Percentiles rank a stretch among this genome's conserved stretches.
These are phyloP conservation scores for Lactarius hengduanensis DNA, from an alignment of 768 basidiomycete species.

Conservation along the genomic window DNA sequence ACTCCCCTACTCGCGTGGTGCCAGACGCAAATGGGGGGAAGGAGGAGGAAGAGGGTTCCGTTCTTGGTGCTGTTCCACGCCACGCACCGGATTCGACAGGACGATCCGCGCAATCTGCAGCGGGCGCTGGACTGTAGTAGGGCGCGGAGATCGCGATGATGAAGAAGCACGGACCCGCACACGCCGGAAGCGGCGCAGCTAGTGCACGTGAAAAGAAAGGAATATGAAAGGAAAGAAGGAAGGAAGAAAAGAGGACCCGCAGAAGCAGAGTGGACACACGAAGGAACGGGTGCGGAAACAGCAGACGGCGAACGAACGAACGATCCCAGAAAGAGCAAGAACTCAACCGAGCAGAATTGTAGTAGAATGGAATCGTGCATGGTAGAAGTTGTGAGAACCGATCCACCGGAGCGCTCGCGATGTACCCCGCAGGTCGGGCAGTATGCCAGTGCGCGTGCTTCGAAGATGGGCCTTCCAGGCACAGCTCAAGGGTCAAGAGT, in stretches of 20 bases:
- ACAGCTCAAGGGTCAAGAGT: background rate
- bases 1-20: constrained; percentile 8
- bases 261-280: constrained; percentile 6
- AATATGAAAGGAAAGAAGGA: background rate
- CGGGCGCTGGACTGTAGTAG: background rate
- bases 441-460: constrained; percentile 10
- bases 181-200: constrained; percentile 20
- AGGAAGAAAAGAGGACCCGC: background rate
- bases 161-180: constrained; percentile 20
- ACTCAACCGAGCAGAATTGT: constrained; percentile 7
- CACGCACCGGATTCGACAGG: background rate
- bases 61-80: constrained; percentile 19
- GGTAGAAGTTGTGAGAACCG: constrained; percentile 9
- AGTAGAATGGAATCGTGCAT: constrained; percentile 20
- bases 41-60: background rate
- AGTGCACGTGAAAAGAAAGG: constrained; percentile 14
- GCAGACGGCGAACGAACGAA: constrained; percentile 11
- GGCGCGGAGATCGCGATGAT: constrained; percentile 23
- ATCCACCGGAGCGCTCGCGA: constrained; percentile 17
- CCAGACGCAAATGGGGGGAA: background rate
- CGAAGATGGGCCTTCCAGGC: constrained; percentile 11
- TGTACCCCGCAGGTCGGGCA: constrained; percentile 4
- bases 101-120: constrained; percentile 26
- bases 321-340: constrained; percentile 10
- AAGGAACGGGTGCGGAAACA: background rate